phyloP scores from a whole-genome alignment of 2,329 filamentous ascomycete species.

The Arthrobotrys entomopaga region DNA sequence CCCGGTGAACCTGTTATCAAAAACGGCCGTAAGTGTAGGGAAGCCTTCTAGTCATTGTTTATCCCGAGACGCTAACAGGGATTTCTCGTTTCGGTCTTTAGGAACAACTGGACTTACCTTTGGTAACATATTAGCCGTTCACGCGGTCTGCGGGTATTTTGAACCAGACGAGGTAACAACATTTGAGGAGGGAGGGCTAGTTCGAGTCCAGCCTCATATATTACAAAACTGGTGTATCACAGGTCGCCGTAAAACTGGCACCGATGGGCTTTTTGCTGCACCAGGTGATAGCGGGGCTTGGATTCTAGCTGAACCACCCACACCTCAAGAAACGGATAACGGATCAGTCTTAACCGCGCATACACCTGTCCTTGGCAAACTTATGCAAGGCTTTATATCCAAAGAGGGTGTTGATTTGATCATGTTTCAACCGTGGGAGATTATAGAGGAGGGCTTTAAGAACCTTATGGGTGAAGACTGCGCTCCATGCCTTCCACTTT shows the following conservation, averaged over 20 bases:
- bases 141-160: constrained; percentile 34
- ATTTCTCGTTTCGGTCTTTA: neutral
- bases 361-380: constrained; percentile 35
- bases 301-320: constrained; percentile 29
- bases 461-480: constrained; percentile 40
- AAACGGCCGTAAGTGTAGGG: constrained; percentile 43
- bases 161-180: constrained; percentile 24
- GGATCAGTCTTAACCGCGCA: constrained; percentile 3
- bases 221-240: constrained; percentile 49
- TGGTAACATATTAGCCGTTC: constrained; percentile 30
- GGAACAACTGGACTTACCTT: constrained; percentile 42
- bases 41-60: neutral
- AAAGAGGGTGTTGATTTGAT: constrained; percentile 47
- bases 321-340: neutral
- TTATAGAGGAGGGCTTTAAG: constrained; percentile 29
- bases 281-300: constrained; percentile 49
- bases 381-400: constrained; percentile 42
- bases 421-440: constrained; percentile 50
- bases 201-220: constrained; percentile 29
- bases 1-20: constrained; percentile 42
- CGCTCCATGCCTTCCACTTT: constrained; percentile 36
- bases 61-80: neutral
- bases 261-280: constrained; percentile 30
- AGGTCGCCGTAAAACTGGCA: neutral
- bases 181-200: constrained; percentile 10